These are phyloP conservation scores for Trematosphaeria pertusa DNA, from an alignment of 2,329 filamentous ascomycete species.

Conservation along the genomic window DNA sequence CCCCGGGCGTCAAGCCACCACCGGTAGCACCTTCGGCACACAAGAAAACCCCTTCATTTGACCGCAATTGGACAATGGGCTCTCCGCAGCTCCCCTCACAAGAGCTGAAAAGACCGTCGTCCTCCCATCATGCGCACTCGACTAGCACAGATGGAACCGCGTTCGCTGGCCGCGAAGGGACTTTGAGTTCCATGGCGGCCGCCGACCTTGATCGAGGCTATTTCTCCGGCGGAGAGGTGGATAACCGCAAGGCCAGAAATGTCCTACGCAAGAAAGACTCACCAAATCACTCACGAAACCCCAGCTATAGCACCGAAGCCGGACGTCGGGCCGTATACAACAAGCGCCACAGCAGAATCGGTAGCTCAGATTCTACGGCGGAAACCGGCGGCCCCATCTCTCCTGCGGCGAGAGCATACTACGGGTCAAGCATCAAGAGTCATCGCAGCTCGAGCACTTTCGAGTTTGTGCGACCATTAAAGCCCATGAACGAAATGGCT, in stretches of 20 bases:
- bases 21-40: slow-evolving; percentile 40
- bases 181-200: slow-evolving; percentile 41
- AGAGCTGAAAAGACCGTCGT: slow-evolving; percentile 39
- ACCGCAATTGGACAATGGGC: slow-evolving; percentile 65
- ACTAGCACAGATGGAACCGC: slow-evolving; percentile 37
- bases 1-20: slow-evolving; percentile 31
- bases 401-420: slow-evolving; percentile 73
- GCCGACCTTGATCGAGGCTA: slow-evolving; percentile 84
- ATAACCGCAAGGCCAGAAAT: slow-evolving; percentile 74
- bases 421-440: slow-evolving; percentile 55
- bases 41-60: slow-evolving; percentile 65
- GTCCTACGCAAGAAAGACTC: slow-evolving; percentile 76
- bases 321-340: slow-evolving; percentile 69
- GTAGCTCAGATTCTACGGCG: slow-evolving; percentile 77
- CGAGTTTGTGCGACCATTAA: slow-evolving; percentile 48
- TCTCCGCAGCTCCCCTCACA: slow-evolving; percentile 39
- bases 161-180: slow-evolving; percentile 35
- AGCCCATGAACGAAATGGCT: slow-evolving; percentile 51
- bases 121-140: slow-evolving; percentile 41
- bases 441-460: slow-evolving; percentile 58
- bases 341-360: slow-evolving; percentile 74
- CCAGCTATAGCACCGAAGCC: slow-evolving; percentile 70
- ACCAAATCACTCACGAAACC: slow-evolving; percentile 69
- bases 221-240: slow-evolving; percentile 87
- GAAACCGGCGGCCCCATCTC: slow-evolving; percentile 62